Base-by-base conservation (phyloP, 768 basidiomycete genomes). In the Naematelia aurantialba region DNA sequence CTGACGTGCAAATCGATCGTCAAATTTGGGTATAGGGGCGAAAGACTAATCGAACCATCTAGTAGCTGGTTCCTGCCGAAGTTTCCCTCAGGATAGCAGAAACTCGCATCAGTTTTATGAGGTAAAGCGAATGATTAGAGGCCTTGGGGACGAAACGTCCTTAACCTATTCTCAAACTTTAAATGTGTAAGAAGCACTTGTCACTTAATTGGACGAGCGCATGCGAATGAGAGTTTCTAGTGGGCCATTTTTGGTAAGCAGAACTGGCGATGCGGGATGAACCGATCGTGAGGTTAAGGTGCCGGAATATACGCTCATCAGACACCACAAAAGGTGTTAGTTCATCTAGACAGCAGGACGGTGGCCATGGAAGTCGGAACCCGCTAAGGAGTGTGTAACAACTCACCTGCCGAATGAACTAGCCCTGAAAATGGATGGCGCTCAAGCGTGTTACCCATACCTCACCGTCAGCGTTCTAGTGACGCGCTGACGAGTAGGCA, bases 1-100 rank as follows among this genome's bases (percentile, higher is more conserved):
- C 88, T 89, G 88, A 88, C 86, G 85, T 89, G 88, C 88, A 89
- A 89, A 89, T 89, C 87, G 85, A 88, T 89, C 85, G 87, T 88
- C 85, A 81, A 87, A 89, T 86, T 87, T 88, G 87, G 86, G 87
- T 88, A 88, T 89, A 88, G 87, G 87, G 88, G 87, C 85, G 85
- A 89, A 89, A 89, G 88, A 89, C 87, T 87, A 88, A 89, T 89
- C 86, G 86, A 69, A 88, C 87, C 87, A 87, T 88, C 82, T 87
- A 87, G 86, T 88, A 87, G 86, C 87, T 88, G 86, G 86, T 88
- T 88, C 86, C 87, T 85, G 84, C 85, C 85, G 85, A 87, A 88
- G 85, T 87, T 87, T 88, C 86, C 85, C 86, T 83, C 82, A 83
- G 83, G 82, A 83, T 83, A 83, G 82, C 82, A 82, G 82, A 82